phyloP scores from a whole-genome alignment of 768 basidiomycete genomes.

The Tricholoma saponaceum region DNA sequence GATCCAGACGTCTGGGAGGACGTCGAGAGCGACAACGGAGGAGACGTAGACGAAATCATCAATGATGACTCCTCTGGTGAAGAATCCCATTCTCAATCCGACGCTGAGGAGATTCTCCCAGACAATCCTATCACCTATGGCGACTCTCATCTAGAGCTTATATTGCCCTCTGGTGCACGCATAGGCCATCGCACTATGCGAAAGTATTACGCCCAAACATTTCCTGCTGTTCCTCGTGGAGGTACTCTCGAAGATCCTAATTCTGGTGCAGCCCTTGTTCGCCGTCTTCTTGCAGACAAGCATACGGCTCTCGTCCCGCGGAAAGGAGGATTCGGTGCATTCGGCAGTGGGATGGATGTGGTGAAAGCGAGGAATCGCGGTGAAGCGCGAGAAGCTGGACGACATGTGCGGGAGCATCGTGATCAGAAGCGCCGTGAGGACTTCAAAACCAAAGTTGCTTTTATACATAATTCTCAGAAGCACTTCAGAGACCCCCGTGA shows the following conservation, averaged over 20 bases:
- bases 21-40: constrained; percentile 37
- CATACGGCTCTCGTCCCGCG: constrained; percentile 81
- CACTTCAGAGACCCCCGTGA: constrained; percentile 76
- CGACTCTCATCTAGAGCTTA: constrained; percentile 80
- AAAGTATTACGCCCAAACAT: constrained; percentile 83
- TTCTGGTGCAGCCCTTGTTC: constrained; percentile 74
- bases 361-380: constrained; percentile 92
- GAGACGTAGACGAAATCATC: constrained; percentile 40
- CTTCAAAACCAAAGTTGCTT: constrained; percentile 81
- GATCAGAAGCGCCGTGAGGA: constrained; percentile 77
- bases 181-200: constrained; percentile 89
- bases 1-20: constrained; percentile 32
- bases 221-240: constrained; percentile 40
- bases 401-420: constrained; percentile 79
- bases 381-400: constrained; percentile 88
- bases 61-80: constrained; percentile 35
- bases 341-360: constrained; percentile 74
- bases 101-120: constrained; percentile 40
- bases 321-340: constrained; percentile 85
- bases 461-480: constrained; percentile 82
- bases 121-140: constrained; percentile 67
- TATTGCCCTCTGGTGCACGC: constrained; percentile 87
- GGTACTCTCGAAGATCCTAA: constrained; percentile 56
- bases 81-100: constrained; percentile 30
- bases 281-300: constrained; percentile 74